Evolutionary conservation across 352 stramenopile species (phyloP).

Genomic region (Albugo candida): DNA sequence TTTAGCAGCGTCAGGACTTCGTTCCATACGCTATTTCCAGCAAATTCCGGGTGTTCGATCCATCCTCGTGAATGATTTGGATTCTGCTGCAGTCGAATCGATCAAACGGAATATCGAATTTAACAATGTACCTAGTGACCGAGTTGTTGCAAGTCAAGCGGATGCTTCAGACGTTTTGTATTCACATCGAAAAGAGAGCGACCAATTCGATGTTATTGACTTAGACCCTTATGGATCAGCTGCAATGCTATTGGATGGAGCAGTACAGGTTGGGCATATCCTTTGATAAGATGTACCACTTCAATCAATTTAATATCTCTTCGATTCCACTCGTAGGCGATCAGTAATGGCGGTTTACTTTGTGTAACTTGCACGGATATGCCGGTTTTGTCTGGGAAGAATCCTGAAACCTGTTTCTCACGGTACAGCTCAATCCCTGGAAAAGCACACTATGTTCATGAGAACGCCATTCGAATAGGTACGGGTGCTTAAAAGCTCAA

Average conservation of each 20-base stretch:
- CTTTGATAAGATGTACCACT: too few relatives aligned
- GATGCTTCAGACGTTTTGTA: constrained; percentile 80
- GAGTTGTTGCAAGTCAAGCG: constrained; percentile 68
- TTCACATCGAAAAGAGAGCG: constrained; percentile 57
- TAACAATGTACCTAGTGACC: constrained; percentile 64
- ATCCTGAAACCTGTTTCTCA: constrained; percentile 73
- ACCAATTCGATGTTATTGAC: constrained; percentile 99
- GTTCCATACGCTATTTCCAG: constrained; percentile 98
- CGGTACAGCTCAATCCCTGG: constrained; percentile 68
- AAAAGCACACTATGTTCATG: constrained; percentile 78
- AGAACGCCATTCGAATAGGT: constrained; percentile 76
- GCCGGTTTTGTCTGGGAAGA: constrained; percentile 79
- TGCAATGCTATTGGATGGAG: constrained; percentile 95
- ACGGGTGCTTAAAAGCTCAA: constrained; percentile 3
- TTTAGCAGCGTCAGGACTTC: constrained; percentile 93
- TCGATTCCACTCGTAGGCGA: constrained; percentile 15
- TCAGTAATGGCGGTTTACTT: constrained; percentile 91
- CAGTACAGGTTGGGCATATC: constrained; percentile 65
- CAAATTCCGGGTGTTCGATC: constrained; percentile 95
- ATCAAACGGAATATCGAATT: constrained; percentile 91
- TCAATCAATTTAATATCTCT: too few relatives aligned
- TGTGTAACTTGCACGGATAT: constrained; percentile 99
- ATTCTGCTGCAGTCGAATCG: constrained; percentile 87
- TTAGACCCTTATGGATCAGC: constrained; percentile 98
- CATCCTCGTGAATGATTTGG: constrained; percentile 98